A percentile compares a stretch with the other conserved stretches of the same genome.
These are phyloP conservation scores for Geotrichum cucujoidarum DNA, from an alignment of 1,139 yeast species.

Conservation along the genomic window DNA sequence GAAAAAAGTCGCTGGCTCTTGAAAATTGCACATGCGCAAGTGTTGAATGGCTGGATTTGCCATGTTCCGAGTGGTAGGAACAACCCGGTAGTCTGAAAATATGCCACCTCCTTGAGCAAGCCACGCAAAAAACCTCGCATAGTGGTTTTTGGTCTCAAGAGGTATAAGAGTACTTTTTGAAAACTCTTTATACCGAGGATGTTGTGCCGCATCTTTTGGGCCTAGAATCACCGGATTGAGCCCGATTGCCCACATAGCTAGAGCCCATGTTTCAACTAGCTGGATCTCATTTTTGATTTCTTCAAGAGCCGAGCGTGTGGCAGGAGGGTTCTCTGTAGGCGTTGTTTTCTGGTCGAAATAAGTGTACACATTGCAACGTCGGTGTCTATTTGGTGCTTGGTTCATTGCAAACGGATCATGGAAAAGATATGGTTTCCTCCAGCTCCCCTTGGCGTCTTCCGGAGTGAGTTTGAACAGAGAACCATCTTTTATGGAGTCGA, in stretches of 20 bases:
- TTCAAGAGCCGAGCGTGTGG: slow-evolving; percentile 3
- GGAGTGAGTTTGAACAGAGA: slow-evolving; percentile 17
- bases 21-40: slow-evolving; percentile 5
- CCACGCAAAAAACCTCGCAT: slow-evolving; percentile 30
- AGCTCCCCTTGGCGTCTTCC: slow-evolving; percentile 9
- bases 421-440: slow-evolving; percentile 22
- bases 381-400: slow-evolving; percentile 21
- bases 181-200: slow-evolving; percentile 24
- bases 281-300: slow-evolving; percentile 21
- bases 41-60: slow-evolving; percentile 13
- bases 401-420: slow-evolving; percentile 13
- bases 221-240: slow-evolving; percentile 33
- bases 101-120: slow-evolving; percentile 31
- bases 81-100: slow-evolving; percentile 28
- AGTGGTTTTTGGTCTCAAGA: slow-evolving; percentile 7
- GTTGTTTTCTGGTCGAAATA: slow-evolving; percentile 23
- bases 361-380: slow-evolving; percentile 26
- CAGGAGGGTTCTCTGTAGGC: not conserved
- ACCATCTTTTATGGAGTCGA: slow-evolving; percentile 20
- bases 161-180: slow-evolving; percentile 4
- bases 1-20: slow-evolving; percentile 12
- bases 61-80: slow-evolving; percentile 24
- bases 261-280: slow-evolving; percentile 31
- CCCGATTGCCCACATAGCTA: slow-evolving; percentile 35
- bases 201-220: slow-evolving; percentile 24